phyloP scores from a whole-genome alignment of 2,329 filamentous ascomycete species.

The Daldinia sp. region DNA sequence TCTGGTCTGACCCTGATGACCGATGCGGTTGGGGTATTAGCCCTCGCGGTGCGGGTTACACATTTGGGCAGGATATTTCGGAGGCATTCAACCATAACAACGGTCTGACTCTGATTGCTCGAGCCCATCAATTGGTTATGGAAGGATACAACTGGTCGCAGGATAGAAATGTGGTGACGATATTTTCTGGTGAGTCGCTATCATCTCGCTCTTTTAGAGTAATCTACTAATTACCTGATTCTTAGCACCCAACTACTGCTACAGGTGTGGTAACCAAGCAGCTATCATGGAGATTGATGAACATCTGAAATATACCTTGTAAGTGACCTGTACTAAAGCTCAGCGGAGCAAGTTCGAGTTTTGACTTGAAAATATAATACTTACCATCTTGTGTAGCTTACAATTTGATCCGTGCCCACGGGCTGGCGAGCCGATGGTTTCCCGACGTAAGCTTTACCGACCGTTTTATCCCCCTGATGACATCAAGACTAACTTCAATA shows the following conservation, averaged over 20 bases:
- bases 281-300: conserved; percentile 99
- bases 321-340: conserved; percentile 59
- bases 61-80: conserved; percentile 96
- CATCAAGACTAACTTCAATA: conserved; percentile 35
- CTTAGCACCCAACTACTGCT: conserved; percentile 91
- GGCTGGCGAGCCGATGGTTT: conserved; percentile 98
- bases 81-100: conserved; percentile 99
- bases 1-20: conserved; percentile 99
- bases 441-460: conserved; percentile 73
- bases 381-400: conserved; percentile 70
- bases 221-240: conserved; percentile 17
- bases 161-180: conserved; percentile 97
- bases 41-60: conserved; percentile 93
- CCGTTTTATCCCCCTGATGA: conserved; percentile 41
- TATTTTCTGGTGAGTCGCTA: conserved; percentile 83
- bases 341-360: conserved; percentile 8
- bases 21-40: conserved; percentile 96
- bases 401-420: conserved; percentile 99
- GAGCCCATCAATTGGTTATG: conserved; percentile 99
- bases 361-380: conserved; percentile 24
- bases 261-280: conserved; percentile 98
- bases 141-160: conserved; percentile 99
- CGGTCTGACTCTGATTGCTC: conserved; percentile 91
- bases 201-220: not conserved
- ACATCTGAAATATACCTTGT: conserved; percentile 99